Base-by-base conservation (phyloP, 1,284 basidiomycete species). In the Volvariella volvacea region DNA sequence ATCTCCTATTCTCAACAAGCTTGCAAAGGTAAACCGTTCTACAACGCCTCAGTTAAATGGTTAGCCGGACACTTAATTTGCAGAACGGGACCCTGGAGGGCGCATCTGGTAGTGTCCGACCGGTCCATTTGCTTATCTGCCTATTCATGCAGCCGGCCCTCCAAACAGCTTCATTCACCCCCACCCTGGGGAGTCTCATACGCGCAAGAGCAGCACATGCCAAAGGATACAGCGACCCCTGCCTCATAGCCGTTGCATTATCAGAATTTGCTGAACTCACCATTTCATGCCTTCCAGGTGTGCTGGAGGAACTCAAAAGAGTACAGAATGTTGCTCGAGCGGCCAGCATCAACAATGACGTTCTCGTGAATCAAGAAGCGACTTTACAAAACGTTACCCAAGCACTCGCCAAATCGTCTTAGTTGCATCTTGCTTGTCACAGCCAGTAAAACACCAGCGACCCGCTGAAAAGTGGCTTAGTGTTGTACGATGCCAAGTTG, bases 351-450 rank as follows among this genome's bases (percentile, higher is more conserved):
- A 46, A 41, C 4, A 14, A 44, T 14, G 12, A 41, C n/a, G 41
- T 44, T 9, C 43, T 56, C 9, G 39, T 47, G 9, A 49, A 53
- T 19, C 15, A 22, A 8, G 41, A 52, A 15, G 51, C 52, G 14
- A 53, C 48, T 2, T 28, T 47, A 7, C 32, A 37, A 25, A 33
- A 39, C 10, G 48, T 56, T 20, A 8, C 45, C 3, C 41, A 31
- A 15, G 41, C 41, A 30, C 43, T 61, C 8, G 38, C 45, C 14
- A 10, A 44, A 17, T 47, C 48, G 25, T 39, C 41, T 9, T 60
- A 57, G 57, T 41, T 58, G 15, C 61, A 63, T 44, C 43, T 63
- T 10, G 59, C 57, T 7, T 62, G 62, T 43, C 62, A 63, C 49
- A 61, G 60, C 6, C 47, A 47, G 16, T 59, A 61, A 44, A 43